Evolutionary conservation across 495 filamentous ascomycete genomes (phyloP).

Genomic region (Viridothelium virens): DNA sequence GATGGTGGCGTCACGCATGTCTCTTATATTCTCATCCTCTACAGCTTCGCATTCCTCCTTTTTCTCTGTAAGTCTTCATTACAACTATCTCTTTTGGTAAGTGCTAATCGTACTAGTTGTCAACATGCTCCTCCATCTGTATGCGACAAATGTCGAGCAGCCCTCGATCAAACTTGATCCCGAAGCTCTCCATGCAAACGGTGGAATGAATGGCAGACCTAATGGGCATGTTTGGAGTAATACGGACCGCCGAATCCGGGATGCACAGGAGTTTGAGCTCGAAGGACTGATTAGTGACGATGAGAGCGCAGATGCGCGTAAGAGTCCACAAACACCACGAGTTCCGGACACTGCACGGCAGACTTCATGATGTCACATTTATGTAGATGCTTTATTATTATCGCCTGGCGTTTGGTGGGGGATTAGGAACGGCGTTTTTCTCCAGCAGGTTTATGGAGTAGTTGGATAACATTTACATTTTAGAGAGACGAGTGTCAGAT

Average conservation of each 20-base stretch:
- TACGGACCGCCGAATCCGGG: slow-evolving; percentile 46
- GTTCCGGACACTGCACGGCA: neutral
- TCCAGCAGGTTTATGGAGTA: neutral
- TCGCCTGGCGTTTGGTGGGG: neutral
- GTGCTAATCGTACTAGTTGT: slow-evolving; percentile 44
- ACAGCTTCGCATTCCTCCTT: slow-evolving; percentile 78
- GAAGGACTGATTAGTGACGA: slow-evolving; percentile 73
- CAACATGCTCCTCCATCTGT: slow-evolving; percentile 74
- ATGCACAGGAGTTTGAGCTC: slow-evolving; percentile 45
- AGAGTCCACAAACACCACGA: neutral
- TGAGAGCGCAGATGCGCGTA: slow-evolving; percentile 37
- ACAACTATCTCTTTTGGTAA: slow-evolving; percentile 12
- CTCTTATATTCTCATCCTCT: slow-evolving; percentile 83
- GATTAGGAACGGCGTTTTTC: neutral
- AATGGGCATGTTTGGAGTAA: neutral
- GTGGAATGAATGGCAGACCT: neutral
- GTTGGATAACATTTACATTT: too few species aligned
- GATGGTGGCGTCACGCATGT: slow-evolving; percentile 74
- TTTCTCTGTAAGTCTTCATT: slow-evolving; percentile 62
- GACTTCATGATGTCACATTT: neutral
- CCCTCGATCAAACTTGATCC: neutral
- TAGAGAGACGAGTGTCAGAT: too few species aligned
- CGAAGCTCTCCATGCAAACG: slow-evolving; percentile 12
- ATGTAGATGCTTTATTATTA: neutral
- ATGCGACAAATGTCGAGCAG: slow-evolving; percentile 41